These are phyloP conservation scores for Nigrograna mackinnonii DNA, from an alignment of 2,329 filamentous ascomycete genomes.

Conservation along the genomic window DNA sequence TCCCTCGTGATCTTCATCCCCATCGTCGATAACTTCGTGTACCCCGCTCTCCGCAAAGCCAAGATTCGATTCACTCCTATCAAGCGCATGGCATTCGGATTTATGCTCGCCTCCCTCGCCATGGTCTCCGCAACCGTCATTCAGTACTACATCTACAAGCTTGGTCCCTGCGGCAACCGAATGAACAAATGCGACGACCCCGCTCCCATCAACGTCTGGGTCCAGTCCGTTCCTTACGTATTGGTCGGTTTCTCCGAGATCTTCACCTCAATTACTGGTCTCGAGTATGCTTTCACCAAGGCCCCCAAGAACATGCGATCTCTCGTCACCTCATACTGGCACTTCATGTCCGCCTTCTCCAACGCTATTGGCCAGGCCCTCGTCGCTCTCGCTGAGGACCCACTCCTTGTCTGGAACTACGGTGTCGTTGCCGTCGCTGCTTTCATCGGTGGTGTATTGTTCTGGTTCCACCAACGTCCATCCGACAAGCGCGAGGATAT, in stretches of 20 bases:
- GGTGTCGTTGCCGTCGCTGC: constrained; percentile 64
- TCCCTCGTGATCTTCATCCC: constrained; percentile 59
- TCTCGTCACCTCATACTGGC: constrained; percentile 69
- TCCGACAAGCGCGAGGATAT: constrained; percentile 70
- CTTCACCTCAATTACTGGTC: constrained; percentile 62
- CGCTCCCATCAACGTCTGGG: constrained; percentile 67
- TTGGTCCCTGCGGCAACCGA: constrained; percentile 62
- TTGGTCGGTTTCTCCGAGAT: constrained; percentile 62
- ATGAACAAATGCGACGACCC: constrained; percentile 55
- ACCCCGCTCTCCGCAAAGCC: constrained; percentile 52
- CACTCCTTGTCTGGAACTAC: constrained; percentile 75
- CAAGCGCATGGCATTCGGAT: constrained; percentile 57
- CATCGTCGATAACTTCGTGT: constrained; percentile 56
- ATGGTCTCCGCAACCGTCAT: constrained; percentile 56
- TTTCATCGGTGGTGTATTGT: constrained; percentile 63
- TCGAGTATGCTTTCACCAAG: constrained; percentile 79
- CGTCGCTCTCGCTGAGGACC: constrained; percentile 64
- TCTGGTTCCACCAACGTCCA: constrained; percentile 71
- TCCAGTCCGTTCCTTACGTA: constrained; percentile 54
- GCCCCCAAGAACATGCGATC: constrained; percentile 80
- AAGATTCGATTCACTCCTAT: constrained; percentile 57
- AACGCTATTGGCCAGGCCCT: constrained; percentile 73
- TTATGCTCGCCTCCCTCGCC: constrained; percentile 49
- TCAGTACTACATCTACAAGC: constrained; percentile 66
- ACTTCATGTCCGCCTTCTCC: constrained; percentile 72